Evolutionary conservation across 495 filamentous ascomycete genomes (phyloP).

Genomic region (Podospora comata): DNA sequence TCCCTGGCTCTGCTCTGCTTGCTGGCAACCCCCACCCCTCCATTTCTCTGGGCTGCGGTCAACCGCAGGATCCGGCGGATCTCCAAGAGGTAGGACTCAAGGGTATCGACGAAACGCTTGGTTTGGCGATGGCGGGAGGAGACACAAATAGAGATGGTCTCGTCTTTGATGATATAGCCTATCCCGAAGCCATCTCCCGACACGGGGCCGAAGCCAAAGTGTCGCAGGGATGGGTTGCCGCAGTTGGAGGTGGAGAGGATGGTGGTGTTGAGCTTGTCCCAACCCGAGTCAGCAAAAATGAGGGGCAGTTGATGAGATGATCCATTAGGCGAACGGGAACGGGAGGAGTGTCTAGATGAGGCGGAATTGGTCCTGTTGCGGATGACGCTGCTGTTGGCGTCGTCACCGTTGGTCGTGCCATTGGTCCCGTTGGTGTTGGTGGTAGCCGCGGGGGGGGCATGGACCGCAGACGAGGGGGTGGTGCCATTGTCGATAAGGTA

Average conservation of each 20-base stretch:
- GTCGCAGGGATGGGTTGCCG: slow-evolving; percentile 92
- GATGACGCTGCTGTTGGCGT: slow-evolving; percentile 4
- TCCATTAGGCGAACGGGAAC: neutral
- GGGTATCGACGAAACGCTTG: slow-evolving; percentile 77
- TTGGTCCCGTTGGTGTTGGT: slow-evolving; percentile 34
- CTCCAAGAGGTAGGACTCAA: slow-evolving; percentile 87
- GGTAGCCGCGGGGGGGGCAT: slow-evolving; percentile 31
- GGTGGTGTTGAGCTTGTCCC: slow-evolving; percentile 93
- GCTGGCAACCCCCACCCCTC: slow-evolving; percentile 39
- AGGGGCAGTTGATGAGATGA: slow-evolving; percentile 55
- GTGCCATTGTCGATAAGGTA: slow-evolving; percentile 24
- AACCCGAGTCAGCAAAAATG: slow-evolving; percentile 84
- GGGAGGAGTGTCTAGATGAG: slow-evolving; percentile 38
- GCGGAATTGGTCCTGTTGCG: slow-evolving; percentile 27
- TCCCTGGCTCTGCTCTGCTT: slow-evolving; percentile 43
- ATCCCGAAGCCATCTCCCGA: slow-evolving; percentile 95
- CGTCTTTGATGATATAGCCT: slow-evolving; percentile 99
- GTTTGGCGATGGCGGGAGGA: slow-evolving; percentile 92
- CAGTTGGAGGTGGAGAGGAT: slow-evolving; percentile 97
- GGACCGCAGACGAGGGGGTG: slow-evolving; percentile 30
- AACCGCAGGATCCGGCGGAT: slow-evolving; percentile 77
- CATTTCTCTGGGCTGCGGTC: slow-evolving; percentile 34
- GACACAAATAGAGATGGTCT: slow-evolving; percentile 86
- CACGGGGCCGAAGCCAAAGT: slow-evolving; percentile 95
- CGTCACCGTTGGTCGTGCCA: slow-evolving; percentile 29